Evolutionary conservation across 2,329 filamentous ascomycete genomes (phyloP).

Genomic region (Trichoderma harzianum): DNA sequence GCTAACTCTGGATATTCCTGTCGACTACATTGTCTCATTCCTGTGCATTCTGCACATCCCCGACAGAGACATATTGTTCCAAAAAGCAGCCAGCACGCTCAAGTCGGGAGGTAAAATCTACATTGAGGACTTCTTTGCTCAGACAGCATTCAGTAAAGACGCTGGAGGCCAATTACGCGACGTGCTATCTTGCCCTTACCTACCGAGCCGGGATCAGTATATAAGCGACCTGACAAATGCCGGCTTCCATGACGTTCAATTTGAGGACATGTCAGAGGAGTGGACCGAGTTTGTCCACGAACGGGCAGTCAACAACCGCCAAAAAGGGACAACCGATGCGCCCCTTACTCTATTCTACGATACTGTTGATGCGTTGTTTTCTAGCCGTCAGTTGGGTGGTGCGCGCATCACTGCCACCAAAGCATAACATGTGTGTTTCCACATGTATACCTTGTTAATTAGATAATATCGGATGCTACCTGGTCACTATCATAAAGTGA

Average conservation of each 20-base stretch:
- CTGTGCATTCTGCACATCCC: slow-evolving; percentile 1
- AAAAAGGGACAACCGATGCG: neutral
- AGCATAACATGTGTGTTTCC: neutral
- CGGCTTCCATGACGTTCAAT: neutral
- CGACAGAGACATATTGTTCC: neutral
- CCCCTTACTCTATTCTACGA: slow-evolving; percentile 5
- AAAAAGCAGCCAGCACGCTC: neutral
- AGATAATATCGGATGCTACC: neutral
- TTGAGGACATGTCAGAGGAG: neutral
- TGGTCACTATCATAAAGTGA: neutral
- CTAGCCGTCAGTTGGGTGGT: neutral
- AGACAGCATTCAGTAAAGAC: neutral
- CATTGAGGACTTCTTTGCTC: slow-evolving; percentile 2
- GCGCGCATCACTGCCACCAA: neutral
- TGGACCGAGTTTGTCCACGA: slow-evolving; percentile 1
- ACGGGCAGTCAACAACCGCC: neutral
- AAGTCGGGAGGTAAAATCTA: neutral
- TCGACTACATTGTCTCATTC: slow-evolving; percentile 1
- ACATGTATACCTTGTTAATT: neutral
- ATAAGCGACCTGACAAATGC: neutral
- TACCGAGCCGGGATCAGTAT: neutral
- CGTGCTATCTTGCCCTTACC: neutral
- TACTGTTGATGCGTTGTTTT: neutral
- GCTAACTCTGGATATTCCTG: neutral
- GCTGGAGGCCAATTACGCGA: neutral